phyloP scores from a whole-genome alignment of 73 alveolate species.

The Effrenium voratum region DNA sequence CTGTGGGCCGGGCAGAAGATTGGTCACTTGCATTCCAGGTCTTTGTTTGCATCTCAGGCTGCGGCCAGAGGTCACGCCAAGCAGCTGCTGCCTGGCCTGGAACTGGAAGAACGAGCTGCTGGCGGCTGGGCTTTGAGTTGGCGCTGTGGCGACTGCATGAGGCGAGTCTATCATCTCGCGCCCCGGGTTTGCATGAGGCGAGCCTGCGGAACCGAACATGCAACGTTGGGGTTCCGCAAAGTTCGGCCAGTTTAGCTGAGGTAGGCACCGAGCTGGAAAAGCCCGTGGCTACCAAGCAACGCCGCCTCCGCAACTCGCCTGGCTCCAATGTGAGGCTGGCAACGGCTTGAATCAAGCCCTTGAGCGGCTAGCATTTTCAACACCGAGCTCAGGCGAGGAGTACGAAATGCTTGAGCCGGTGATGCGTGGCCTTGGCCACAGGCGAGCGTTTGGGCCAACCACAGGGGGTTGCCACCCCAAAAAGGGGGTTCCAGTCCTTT shows the following conservation, averaged over 20 bases:
- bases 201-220: background rate
- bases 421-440: background rate
- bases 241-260: background rate
- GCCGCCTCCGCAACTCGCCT: constrained; percentile 15
- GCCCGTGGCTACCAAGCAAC: constrained; percentile 51
- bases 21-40: background rate
- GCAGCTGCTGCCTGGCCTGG: constrained; percentile 11
- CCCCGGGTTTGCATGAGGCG: background rate
- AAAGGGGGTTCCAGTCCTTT: too few relatives aligned
- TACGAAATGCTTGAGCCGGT: background rate
- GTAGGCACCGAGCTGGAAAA: constrained; percentile 24
- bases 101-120: background rate
- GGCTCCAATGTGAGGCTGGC: too few relatives aligned
- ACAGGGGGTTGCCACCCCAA: too few relatives aligned
- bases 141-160: background rate
- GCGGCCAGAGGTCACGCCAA: background rate
- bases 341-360: too few relatives aligned
- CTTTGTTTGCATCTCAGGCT: background rate
- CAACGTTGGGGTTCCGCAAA: background rate
- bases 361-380: too few relatives aligned
- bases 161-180: background rate
- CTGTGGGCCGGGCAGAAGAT: too few relatives aligned
- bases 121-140: background rate
- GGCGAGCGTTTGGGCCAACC: too few relatives aligned
- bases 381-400: too few relatives aligned